These are phyloP conservation scores for Nannizzia gypsea DNA, from an alignment of 2,329 filamentous ascomycete species.

Conservation along the genomic window DNA sequence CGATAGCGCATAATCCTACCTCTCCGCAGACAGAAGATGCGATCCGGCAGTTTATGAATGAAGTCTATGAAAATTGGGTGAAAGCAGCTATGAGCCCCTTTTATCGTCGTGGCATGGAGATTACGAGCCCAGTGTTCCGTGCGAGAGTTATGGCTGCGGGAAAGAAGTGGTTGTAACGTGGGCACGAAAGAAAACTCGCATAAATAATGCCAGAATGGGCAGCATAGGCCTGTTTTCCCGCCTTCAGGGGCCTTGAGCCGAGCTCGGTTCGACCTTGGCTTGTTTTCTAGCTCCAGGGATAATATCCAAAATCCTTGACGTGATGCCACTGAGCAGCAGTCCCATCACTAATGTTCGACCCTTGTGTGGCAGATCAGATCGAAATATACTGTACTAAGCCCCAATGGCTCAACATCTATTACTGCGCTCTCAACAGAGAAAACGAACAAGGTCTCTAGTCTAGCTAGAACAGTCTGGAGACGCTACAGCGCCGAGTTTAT, in stretches of 20 bases:
- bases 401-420: no score
- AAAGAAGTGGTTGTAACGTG: slow-evolving; percentile 70
- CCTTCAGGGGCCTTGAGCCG: background rate
- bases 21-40: slow-evolving; percentile 89
- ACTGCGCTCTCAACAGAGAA: no score
- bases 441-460: no score
- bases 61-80: slow-evolving; percentile 93
- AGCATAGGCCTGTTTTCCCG: background rate
- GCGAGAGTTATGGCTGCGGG: slow-evolving; percentile 72
- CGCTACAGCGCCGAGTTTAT: no score
- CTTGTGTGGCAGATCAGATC: no score
- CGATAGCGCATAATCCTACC: slow-evolving; percentile 71
- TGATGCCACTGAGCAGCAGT: background rate
- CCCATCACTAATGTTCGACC: no score
- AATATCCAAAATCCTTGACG: background rate
- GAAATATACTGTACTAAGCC: no score
- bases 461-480: no score
- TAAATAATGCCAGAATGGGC: background rate
- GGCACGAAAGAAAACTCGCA: slow-evolving; percentile 20
- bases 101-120: slow-evolving; percentile 72
- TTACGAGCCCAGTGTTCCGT: slow-evolving; percentile 78
- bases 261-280: no score
- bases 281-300: background rate
- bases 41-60: slow-evolving; percentile 83
- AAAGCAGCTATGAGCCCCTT: slow-evolving; percentile 98